Percentiles rank a stretch among this genome's conserved stretches.
These are phyloP conservation scores for Petasospora fabianii DNA, from an alignment of 1,139 yeast genomes.

Conservation along the genomic window DNA sequence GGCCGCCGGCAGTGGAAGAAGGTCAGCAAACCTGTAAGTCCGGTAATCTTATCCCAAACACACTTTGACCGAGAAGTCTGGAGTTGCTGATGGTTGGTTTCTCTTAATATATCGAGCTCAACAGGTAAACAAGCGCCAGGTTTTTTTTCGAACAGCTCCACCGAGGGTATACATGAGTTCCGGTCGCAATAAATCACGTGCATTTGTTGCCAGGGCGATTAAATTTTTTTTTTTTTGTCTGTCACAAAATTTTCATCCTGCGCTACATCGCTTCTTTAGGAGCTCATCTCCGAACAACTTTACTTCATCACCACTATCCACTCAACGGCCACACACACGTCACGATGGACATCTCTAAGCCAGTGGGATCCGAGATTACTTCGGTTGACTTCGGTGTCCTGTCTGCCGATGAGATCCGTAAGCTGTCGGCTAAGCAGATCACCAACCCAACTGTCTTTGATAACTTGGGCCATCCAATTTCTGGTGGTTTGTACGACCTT, in stretches of 20 bases:
- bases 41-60: too few relatives aligned
- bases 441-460: slow-evolving; percentile 94
- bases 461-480: slow-evolving; percentile 91
- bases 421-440: slow-evolving; percentile 89
- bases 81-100: neutral
- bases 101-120: too few relatives aligned
- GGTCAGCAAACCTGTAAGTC: too few relatives aligned
- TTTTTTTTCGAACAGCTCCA: slow-evolving; percentile 2
- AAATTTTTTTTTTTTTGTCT: slow-evolving; percentile 1
- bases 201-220: neutral
- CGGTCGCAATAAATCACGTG: neutral
- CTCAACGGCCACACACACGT: neutral
- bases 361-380: slow-evolving; percentile 90
- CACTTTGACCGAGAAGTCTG: neutral
- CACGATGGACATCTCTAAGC: slow-evolving; percentile 91
- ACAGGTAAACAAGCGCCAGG: slow-evolving; percentile 2
- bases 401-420: slow-evolving; percentile 76
- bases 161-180: slow-evolving; percentile 5
- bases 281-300: slow-evolving; percentile 6
- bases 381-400: slow-evolving; percentile 92
- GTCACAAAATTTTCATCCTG: slow-evolving; percentile 5
- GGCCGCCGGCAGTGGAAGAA: too few relatives aligned
- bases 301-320: neutral
- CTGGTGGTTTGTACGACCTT: slow-evolving; percentile 91
- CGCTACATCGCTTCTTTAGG: neutral